These are phyloP conservation scores for Orbilia ellipsospora DNA, from an alignment of 2,329 filamentous ascomycete genomes.

Conservation along the genomic window DNA sequence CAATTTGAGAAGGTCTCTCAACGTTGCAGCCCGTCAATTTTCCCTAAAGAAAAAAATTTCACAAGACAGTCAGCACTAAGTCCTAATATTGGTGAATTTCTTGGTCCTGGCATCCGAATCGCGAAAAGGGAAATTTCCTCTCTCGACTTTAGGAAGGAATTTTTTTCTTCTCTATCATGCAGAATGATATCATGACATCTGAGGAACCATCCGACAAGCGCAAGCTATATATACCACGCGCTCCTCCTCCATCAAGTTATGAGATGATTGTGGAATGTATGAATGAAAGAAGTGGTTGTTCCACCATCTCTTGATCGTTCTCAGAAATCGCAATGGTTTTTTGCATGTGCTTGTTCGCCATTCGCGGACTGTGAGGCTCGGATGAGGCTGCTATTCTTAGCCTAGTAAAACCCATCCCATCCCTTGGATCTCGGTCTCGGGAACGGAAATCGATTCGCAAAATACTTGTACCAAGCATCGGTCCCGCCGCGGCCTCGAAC, in stretches of 20 bases:
- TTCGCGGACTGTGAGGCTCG: constrained; percentile 29
- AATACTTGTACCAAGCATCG: not conserved
- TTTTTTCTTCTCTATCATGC: no score
- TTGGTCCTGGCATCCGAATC: not conserved
- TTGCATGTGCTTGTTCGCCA: constrained; percentile 31
- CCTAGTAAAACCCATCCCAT: constrained; percentile 13
- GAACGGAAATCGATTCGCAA: constrained; percentile 13
- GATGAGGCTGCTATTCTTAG: constrained; percentile 46
- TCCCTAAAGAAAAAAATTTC: not conserved
- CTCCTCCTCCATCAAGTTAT: no score
- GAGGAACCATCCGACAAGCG: no score
- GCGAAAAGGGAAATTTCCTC: no score
- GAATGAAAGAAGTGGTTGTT: no score
- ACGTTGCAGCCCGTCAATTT: no score
- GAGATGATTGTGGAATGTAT: no score
- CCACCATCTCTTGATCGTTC: not conserved
- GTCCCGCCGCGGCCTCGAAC: constrained; percentile 14
- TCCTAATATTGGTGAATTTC: not conserved
- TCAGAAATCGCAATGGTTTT: not conserved
- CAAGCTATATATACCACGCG: no score
- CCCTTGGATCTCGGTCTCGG: constrained; percentile 51
- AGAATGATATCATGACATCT: no score
- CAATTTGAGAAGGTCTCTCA: constrained; percentile 11
- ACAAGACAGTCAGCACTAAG: constrained; percentile 1
- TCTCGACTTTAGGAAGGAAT: no score